Evolutionary conservation across 805 yeast species (phyloP).

Genomic region (Candida corydali): DNA sequence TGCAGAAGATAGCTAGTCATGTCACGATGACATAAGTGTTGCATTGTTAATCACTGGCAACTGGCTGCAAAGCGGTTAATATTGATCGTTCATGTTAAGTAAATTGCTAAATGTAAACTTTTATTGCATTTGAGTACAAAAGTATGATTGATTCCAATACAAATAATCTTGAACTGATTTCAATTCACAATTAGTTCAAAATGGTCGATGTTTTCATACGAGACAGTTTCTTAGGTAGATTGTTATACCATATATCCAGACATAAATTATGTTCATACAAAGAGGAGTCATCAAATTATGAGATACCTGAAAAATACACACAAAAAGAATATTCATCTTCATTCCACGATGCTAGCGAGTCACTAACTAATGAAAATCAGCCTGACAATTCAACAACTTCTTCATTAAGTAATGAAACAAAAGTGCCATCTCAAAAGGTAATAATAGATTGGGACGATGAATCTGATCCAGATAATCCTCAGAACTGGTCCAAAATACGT

Average conservation of each 20-base stretch:
- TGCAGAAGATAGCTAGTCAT: too few relatives aligned
- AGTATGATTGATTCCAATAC: too few relatives aligned
- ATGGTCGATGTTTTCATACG: constrained; percentile 18
- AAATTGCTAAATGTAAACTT: too few relatives aligned
- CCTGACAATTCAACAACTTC: not conserved
- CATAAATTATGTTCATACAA: constrained; percentile 17
- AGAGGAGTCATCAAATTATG: constrained; percentile 24
- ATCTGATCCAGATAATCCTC: constrained; percentile 54
- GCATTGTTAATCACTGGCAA: too few relatives aligned
- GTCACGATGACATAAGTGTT: too few relatives aligned
- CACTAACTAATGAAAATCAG: not conserved
- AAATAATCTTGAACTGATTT: too few relatives aligned
- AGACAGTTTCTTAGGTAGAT: constrained; percentile 27
- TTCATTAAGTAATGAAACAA: not conserved
- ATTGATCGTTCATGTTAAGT: too few relatives aligned
- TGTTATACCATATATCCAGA: constrained; percentile 22
- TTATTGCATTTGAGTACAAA: too few relatives aligned
- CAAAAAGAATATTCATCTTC: constrained; percentile 2
- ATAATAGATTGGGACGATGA: constrained; percentile 32
- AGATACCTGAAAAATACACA: constrained; percentile 23
- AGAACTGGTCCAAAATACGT: constrained; percentile 47
- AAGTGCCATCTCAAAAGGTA: constrained; percentile 3
- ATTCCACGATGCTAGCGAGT: not conserved
- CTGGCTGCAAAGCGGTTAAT: too few relatives aligned
- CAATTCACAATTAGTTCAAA: too few relatives aligned